A percentile compares a stretch with the other conserved stretches of the same genome.
Evolutionary conservation across 345 rosid species (phyloP).

Genomic region (Reutealis trisperma): DNA sequence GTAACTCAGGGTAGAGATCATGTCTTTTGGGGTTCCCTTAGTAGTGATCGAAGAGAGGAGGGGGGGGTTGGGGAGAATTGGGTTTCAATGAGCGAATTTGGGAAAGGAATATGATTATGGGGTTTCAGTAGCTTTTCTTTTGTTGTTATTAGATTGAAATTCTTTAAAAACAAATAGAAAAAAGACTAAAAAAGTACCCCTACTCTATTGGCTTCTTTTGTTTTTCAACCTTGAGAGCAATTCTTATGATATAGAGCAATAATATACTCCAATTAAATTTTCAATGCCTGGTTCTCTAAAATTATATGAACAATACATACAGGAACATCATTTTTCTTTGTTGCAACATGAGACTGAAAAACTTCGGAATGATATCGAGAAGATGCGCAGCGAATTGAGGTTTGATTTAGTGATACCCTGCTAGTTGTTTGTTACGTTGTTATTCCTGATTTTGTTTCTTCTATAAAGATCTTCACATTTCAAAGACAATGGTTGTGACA

Average conservation of each 20-base stretch:
- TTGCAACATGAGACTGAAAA: slow-evolving; percentile 37
- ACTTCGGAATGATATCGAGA: slow-evolving; percentile 27
- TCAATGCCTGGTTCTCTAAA: not conserved
- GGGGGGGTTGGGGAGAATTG: too few relatives aligned
- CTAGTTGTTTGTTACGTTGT: not conserved
- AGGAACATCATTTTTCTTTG: slow-evolving; percentile 36
- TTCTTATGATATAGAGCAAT: slow-evolving; percentile 2
- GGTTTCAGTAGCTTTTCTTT: too few relatives aligned
- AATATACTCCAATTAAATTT: not conserved
- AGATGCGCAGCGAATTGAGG: slow-evolving; percentile 34
- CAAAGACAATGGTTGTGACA: not conserved
- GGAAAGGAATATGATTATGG: not conserved
- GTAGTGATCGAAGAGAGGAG: too few relatives aligned
- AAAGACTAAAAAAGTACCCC: not conserved
- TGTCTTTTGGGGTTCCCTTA: too few relatives aligned
- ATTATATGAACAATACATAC: slow-evolving; percentile 2
- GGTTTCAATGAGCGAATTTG: not conserved
- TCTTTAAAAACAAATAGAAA: not conserved
- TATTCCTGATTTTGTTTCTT: not conserved
- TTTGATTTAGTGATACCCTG: not conserved
- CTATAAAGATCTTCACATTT: not conserved
- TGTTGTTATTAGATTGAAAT: not conserved
- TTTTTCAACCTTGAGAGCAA: not conserved
- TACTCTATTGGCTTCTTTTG: not conserved
- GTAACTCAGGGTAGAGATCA: too few relatives aligned